phyloP scores from a whole-genome alignment of 1,139 yeast genomes.

The Pichia cactophila region DNA sequence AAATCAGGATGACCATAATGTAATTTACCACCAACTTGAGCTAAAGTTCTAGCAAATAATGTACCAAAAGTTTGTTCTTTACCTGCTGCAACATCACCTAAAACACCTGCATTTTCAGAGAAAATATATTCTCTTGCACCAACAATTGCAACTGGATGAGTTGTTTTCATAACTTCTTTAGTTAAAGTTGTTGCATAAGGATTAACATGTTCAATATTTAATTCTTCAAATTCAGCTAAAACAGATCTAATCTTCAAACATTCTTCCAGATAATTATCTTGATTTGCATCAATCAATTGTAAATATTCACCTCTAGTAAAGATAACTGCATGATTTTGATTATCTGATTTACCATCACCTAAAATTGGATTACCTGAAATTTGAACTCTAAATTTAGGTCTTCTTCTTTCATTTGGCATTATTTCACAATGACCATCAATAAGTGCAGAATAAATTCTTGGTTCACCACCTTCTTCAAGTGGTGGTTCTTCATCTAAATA shows the following conservation, averaged over 20 bases:
- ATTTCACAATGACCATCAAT: conserved; percentile 98
- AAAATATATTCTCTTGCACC: conserved; percentile 51
- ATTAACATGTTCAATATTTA: conserved; percentile 77
- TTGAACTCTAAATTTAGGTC: conserved; percentile 97
- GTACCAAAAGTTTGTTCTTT: conserved; percentile 55
- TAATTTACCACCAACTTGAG: conserved; percentile 47
- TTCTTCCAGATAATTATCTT: conserved; percentile 96
- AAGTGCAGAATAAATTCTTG: conserved; percentile 91
- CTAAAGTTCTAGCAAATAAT: conserved; percentile 46
- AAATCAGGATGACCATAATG: conserved; percentile 56
- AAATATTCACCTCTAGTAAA: conserved; percentile 99
- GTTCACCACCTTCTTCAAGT: conserved; percentile 91
- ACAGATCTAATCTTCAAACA: conserved; percentile 97
- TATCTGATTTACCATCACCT: conserved; percentile 99
- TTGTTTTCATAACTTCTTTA: conserved; percentile 30
- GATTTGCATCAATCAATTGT: conserved; percentile 97
- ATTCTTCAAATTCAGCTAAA: conserved; percentile 95
- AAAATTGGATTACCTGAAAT: conserved; percentile 97
- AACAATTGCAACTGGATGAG: conserved; percentile 45
- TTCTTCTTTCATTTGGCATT: conserved; percentile 96
- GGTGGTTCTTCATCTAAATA: conserved; percentile 87
- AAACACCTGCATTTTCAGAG: conserved; percentile 46
- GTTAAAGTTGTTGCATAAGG: conserved; percentile 65
- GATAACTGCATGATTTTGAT: conserved; percentile 93
- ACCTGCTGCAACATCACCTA: conserved; percentile 53